These are phyloP conservation scores for Sugiyamaella paludigena DNA, from an alignment of 1,139 yeast species.

Conservation along the genomic window DNA sequence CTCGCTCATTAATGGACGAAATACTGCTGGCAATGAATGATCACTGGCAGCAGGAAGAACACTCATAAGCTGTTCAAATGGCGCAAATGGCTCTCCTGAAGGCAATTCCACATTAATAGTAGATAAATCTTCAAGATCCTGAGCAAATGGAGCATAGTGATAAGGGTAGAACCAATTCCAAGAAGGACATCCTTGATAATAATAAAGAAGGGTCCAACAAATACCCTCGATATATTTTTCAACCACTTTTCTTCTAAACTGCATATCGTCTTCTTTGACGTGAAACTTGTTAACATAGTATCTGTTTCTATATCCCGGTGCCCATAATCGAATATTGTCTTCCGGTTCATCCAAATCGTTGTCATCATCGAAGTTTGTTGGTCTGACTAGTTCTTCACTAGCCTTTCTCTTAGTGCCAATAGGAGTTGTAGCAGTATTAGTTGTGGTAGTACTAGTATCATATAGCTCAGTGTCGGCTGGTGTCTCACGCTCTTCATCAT, in stretches of 20 bases:
- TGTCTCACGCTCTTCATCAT: slow-evolving; percentile 27
- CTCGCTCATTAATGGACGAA: slow-evolving; percentile 79
- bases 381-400: slow-evolving; percentile 10
- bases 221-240: slow-evolving; percentile 86
- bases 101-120: slow-evolving; percentile 62
- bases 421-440: slow-evolving; percentile 4
- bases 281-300: slow-evolving; percentile 79
- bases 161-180: slow-evolving; percentile 99
- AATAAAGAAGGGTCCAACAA: slow-evolving; percentile 89
- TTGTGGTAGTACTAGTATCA: slow-evolving; percentile 14
- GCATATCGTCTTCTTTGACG: slow-evolving; percentile 54
- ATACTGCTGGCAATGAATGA: slow-evolving; percentile 82
- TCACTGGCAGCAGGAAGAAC: slow-evolving; percentile 96
- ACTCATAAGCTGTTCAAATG: slow-evolving; percentile 96
- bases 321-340: slow-evolving; percentile 73
- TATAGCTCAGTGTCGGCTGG: slow-evolving; percentile 33
- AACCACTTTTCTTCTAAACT: slow-evolving; percentile 61
- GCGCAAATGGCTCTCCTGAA: slow-evolving; percentile 78
- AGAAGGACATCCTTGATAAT: slow-evolving; percentile 96
- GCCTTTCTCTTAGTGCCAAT: slow-evolving; percentile 20
- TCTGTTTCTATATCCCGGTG: slow-evolving; percentile 80
- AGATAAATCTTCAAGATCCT: slow-evolving; percentile 67
- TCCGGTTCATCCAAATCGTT: slow-evolving; percentile 36
- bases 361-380: slow-evolving; percentile 11
- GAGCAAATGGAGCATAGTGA: slow-evolving; percentile 97